Conservation (phyloP, 2,329 filamentous ascomycete genomes). For the Penicillium sp. region DNA sequence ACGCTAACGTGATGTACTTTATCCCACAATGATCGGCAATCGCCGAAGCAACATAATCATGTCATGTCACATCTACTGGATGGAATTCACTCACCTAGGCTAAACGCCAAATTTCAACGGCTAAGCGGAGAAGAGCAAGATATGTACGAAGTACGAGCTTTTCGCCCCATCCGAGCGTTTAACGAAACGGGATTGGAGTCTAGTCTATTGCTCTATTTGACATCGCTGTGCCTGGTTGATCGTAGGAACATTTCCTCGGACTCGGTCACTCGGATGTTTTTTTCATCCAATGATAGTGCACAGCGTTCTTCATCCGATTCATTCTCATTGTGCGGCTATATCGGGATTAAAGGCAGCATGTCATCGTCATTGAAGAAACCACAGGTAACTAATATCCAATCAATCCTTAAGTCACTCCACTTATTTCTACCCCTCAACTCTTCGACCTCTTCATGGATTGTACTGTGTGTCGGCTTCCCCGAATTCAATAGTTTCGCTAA, state of each 20-base stretch:
- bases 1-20: neutral
- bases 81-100: no score
- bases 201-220: no score
- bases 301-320: neutral
- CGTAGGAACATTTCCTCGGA: neutral
- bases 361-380: slow-evolving; percentile 5
- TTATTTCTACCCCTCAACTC: slow-evolving; percentile 4
- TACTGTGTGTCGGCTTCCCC: no score
- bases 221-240: no score
- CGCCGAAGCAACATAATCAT: no score
- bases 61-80: no score
- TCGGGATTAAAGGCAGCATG: neutral
- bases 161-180: slow-evolving; percentile 8
- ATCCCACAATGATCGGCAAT: no score
- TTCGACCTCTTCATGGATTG: neutral
- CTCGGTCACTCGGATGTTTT: neutral
- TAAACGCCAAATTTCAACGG: neutral
- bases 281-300: neutral
- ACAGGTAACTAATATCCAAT: neutral
- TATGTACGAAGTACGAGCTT: no score
- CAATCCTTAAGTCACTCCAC: no score
- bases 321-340: neutral
- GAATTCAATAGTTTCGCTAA: no score
- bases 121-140: neutral
- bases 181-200: neutral